Conservation (phyloP, 1,284 basidiomycete species). For the Chondrostereum purpureum region DNA sequence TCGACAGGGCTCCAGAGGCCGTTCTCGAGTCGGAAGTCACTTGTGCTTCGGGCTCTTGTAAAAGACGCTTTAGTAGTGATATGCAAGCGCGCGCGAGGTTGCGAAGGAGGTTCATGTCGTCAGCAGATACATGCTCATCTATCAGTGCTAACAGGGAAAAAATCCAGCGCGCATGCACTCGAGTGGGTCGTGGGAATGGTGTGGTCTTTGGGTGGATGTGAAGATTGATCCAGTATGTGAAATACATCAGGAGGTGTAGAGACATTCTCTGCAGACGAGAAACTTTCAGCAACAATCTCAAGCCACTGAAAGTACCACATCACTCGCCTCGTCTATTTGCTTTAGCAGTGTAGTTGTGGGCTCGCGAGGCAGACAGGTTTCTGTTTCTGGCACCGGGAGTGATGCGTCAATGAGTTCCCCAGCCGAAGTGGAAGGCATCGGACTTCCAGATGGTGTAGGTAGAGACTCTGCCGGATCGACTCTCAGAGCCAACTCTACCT, state of each 20-base stretch:
- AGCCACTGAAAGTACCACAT: constrained; percentile 15
- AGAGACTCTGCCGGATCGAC: constrained; percentile 28
- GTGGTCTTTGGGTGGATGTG: constrained; percentile 41
- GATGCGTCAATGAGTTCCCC: neutral
- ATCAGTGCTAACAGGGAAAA: constrained; percentile 73
- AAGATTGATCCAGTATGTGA: constrained; percentile 71
- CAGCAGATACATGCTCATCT: constrained; percentile 66
- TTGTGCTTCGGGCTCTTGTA: constrained; percentile 16
- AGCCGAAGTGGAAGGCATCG: too few relatives aligned
- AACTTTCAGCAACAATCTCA: constrained; percentile 14
- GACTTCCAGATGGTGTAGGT: constrained; percentile 34
- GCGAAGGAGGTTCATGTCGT: constrained; percentile 75
- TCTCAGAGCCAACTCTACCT: constrained; percentile 29
- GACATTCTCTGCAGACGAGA: constrained; percentile 45
- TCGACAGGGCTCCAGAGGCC: constrained; percentile 3
- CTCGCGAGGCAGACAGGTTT: constrained; percentile 44
- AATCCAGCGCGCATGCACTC: constrained; percentile 76
- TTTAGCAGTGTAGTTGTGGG: constrained; percentile 51
- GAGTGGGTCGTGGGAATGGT: constrained; percentile 41
- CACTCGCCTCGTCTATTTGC: constrained; percentile 64
- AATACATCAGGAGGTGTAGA: constrained; percentile 76
- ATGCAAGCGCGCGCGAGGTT: constrained; percentile 73
- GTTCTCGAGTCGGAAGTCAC: neutral
- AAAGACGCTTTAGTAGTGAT: constrained; percentile 42
- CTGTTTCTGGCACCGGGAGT: constrained; percentile 10